Evolutionary conservation across 441 rosid species (phyloP).

Genomic region (Pelargonium myrrhifolium): DNA sequence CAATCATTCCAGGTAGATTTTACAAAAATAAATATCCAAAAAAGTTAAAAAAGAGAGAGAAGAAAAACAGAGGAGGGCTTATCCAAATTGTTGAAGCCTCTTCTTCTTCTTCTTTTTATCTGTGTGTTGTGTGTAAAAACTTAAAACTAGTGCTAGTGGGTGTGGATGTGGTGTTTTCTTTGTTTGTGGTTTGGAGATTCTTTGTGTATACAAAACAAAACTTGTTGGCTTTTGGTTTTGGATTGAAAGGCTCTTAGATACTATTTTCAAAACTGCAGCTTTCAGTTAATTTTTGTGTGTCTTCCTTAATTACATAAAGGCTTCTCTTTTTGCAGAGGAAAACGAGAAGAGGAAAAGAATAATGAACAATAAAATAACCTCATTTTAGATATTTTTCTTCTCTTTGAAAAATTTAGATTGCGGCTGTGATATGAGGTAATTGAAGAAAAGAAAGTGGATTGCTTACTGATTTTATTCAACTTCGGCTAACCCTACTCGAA

Average conservation of each 20-base stretch:
- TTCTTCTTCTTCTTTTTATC: background rate
- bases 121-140: background rate
- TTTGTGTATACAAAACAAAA: slow-evolving; percentile 8
- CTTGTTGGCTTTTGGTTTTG: background rate
- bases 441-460: too few relatives aligned
- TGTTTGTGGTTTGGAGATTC: slow-evolving; percentile 21
- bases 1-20: slow-evolving; percentile 24
- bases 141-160: too few relatives aligned
- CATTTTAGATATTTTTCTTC: too few relatives aligned
- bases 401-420: too few relatives aligned
- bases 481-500: too few relatives aligned
- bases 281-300: too few relatives aligned
- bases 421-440: too few relatives aligned
- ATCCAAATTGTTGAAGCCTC: slow-evolving; percentile 14
- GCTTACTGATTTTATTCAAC: too few relatives aligned
- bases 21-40: background rate
- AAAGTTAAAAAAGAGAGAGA: slow-evolving; percentile 6
- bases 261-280: background rate
- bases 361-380: too few relatives aligned
- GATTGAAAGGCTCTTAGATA: background rate
- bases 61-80: slow-evolving; percentile 7
- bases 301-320: background rate
- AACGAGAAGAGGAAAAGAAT: too few relatives aligned
- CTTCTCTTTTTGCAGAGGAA: too few relatives aligned
- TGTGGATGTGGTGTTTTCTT: background rate